A percentile compares a stretch with the other conserved stretches of the same genome.
These are phyloP conservation scores for Pseudocercospora eumusae DNA, from an alignment of 2,329 filamentous ascomycete species.

Conservation along the genomic window DNA sequence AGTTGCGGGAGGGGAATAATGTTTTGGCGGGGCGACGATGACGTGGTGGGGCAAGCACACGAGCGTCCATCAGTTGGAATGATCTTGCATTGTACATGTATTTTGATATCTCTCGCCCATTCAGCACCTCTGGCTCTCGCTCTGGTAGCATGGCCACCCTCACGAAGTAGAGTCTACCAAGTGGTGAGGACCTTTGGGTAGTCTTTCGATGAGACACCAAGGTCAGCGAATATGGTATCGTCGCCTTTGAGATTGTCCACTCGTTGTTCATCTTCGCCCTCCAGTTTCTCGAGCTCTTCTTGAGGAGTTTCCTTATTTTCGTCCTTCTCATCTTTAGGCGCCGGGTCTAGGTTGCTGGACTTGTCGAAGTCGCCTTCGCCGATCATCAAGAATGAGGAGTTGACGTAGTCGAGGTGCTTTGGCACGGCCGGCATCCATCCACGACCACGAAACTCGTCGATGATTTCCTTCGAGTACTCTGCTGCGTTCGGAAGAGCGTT, in stretches of 20 bases:
- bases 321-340: conserved; percentile 58
- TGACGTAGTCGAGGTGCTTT: conserved; percentile 63
- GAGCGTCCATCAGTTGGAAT: too few relatives aligned
- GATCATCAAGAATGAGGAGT: conserved; percentile 76
- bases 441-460: conserved; percentile 69
- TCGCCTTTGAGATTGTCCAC: conserved; percentile 62
- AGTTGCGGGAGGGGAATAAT: too few relatives aligned
- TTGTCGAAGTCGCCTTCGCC: conserved; percentile 60
- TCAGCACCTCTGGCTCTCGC: neutral
- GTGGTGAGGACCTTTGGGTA: conserved; percentile 65
- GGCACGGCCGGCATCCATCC: conserved; percentile 71
- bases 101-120: neutral
- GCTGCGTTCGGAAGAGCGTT: conserved; percentile 66
- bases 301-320: conserved; percentile 61
- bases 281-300: conserved; percentile 73
- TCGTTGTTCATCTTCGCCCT: conserved; percentile 71
- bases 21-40: too few relatives aligned
- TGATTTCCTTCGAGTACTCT: conserved; percentile 71
- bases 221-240: conserved; percentile 62
- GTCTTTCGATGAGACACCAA: conserved; percentile 62
- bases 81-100: neutral
- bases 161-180: conserved; percentile 48
- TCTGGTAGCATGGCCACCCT: neutral
- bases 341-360: conserved; percentile 57
- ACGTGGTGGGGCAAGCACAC: too few relatives aligned